Conservation (phyloP, 73 alveolate genomes). For the Blepharisma japonicum region DNA sequence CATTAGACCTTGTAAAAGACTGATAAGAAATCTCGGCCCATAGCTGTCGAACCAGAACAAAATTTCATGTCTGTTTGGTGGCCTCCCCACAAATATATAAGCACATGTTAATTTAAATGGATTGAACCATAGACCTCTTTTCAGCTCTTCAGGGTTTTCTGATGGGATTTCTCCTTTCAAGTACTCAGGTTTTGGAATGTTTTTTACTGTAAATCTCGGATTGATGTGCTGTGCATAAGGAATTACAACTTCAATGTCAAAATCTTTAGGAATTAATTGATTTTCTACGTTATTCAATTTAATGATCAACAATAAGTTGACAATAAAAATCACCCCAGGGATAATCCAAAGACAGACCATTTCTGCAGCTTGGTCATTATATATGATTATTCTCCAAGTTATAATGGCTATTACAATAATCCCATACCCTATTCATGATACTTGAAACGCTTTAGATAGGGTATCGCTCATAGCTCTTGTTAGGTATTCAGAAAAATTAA, state of each 20-base stretch:
- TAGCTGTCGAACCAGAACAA: constrained; percentile 23
- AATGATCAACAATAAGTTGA: neutral
- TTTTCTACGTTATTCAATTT: neutral
- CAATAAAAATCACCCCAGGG: neutral
- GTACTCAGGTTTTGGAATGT: neutral
- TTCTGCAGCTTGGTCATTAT: neutral
- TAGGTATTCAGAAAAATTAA: constrained; percentile 18
- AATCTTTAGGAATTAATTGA: neutral
- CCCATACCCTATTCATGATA: neutral
- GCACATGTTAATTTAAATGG: neutral
- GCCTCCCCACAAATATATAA: neutral
- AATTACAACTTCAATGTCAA: neutral
- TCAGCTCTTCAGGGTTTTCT: neutral
- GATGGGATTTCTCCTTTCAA: constrained; percentile 7
- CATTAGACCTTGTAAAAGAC: neutral
- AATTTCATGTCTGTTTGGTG: constrained; percentile 17
- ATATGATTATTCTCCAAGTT: neutral
- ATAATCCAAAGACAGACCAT: neutral
- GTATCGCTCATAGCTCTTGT: neutral
- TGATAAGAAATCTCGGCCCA: constrained; percentile 15
- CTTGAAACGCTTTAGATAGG: neutral
- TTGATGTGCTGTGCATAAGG: too few relatives aligned
- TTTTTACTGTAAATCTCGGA: neutral
- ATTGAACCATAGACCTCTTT: neutral
- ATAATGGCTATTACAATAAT: neutral